phyloP scores from a whole-genome alignment of 768 basidiomycete genomes.

The Leccinum obscurum region DNA sequence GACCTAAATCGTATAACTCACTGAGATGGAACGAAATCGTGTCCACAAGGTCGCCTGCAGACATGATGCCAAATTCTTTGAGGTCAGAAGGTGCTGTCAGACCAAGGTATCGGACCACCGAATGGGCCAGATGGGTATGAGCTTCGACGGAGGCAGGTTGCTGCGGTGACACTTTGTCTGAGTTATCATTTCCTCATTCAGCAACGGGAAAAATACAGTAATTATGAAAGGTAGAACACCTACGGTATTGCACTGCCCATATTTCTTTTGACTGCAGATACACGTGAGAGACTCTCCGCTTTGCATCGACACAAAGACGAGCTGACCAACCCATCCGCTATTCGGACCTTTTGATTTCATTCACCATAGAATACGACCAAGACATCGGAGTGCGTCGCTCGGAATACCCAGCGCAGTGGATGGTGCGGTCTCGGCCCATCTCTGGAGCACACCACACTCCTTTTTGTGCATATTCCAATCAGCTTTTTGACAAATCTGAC shows the following conservation, averaged over 20 bases:
- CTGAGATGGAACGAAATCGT: slow-evolving; percentile 47
- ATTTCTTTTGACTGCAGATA: slow-evolving; percentile 57
- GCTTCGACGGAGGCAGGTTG: slow-evolving; percentile 48
- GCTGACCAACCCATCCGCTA: slow-evolving; percentile 55
- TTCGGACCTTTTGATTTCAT: slow-evolving; percentile 53
- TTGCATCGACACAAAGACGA: not conserved
- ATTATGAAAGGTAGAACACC: slow-evolving; percentile 25
- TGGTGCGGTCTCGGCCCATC: no score
- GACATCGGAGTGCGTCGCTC: slow-evolving; percentile 74
- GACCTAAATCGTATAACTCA: no score
- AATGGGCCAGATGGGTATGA: slow-evolving; percentile 71
- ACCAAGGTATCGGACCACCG: slow-evolving; percentile 69
- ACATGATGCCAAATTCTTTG: slow-evolving; percentile 53
- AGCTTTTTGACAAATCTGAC: no score
- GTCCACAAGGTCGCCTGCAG: slow-evolving; percentile 63
- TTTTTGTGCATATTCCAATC: no score
- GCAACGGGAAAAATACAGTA: not conserved
- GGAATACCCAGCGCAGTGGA: slow-evolving; percentile 49
- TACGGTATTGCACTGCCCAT: slow-evolving; percentile 75
- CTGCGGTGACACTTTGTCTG: slow-evolving; percentile 60
- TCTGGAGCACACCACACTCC: no score
- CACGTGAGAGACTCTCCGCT: not conserved
- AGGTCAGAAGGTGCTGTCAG: slow-evolving; percentile 60
- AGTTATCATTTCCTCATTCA: slow-evolving; percentile 1
- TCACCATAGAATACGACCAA: slow-evolving; percentile 76